A percentile compares a stretch with the other conserved stretches of the same genome.
Conservation (phyloP, 108 stramenopile genomes). For the Parmales sp. region DNA sequence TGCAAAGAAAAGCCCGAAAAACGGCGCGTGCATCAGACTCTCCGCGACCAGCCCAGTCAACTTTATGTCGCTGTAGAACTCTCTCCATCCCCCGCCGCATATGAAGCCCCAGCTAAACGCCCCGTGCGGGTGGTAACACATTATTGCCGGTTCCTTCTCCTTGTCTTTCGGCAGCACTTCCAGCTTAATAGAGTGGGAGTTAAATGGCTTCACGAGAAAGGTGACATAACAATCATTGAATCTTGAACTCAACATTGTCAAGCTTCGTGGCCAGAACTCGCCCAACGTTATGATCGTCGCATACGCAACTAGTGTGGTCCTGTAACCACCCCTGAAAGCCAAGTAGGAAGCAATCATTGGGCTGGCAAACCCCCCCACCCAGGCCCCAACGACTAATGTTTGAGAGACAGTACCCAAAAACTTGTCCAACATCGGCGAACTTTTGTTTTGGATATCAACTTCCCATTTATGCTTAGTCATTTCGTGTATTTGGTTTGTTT, state of each 20-base stretch:
- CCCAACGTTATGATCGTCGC: neutral
- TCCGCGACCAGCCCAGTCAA: neutral
- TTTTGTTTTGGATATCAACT: too few relatives aligned
- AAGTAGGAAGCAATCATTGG: neutral
- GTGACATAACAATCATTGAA: neutral
- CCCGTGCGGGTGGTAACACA: conserved; percentile 1
- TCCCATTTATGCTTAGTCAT: too few relatives aligned
- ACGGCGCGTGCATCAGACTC: neutral
- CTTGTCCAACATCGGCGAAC: too few relatives aligned
- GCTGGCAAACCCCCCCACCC: neutral
- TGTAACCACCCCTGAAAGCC: neutral
- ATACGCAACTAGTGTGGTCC: neutral
- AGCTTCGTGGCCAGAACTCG: too few relatives aligned
- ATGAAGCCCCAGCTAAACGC: neutral
- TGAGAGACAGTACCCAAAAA: too few relatives aligned
- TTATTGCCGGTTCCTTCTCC: neutral
- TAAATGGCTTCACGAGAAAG: neutral
- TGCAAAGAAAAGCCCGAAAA: neutral
- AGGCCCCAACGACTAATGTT: neutral
- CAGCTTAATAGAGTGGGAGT: neutral
- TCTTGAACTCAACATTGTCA: too few relatives aligned
- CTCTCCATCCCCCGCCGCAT: neutral
- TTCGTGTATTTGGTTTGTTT: too few relatives aligned
- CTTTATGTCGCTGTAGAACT: neutral
- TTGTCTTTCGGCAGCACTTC: neutral